These are phyloP conservation scores for Prunus mume DNA, from an alignment of 306 rosid genomes.

Conservation along the genomic window DNA sequence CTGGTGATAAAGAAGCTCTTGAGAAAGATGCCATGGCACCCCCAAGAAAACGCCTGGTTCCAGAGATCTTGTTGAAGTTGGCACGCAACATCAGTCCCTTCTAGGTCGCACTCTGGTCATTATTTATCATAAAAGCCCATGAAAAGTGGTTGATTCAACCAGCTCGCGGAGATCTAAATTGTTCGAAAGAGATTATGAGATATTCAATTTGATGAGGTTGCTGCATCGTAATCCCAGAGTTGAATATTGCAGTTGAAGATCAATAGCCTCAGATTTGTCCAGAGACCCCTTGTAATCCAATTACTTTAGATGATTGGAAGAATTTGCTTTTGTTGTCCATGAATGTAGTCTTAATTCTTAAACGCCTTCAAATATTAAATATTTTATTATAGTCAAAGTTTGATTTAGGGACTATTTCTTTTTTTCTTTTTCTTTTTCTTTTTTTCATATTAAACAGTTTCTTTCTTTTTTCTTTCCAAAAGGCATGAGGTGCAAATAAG, in stretches of 20 bases:
- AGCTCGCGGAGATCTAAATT: neutral
- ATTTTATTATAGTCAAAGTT: no score
- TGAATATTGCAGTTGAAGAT: neutral
- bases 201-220: neutral
- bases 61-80: conserved; percentile 70
- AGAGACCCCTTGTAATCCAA: conserved; percentile 6
- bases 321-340: neutral
- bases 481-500: neutral
- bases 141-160: neutral
- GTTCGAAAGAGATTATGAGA: neutral
- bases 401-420: no score
- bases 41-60: conserved; percentile 72
- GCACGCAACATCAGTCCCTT: conserved; percentile 80
- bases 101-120: conserved; percentile 20
- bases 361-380: neutral
- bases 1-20: conserved; percentile 68
- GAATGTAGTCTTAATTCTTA: neutral
- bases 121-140: neutral
- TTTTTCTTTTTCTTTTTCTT: no score
- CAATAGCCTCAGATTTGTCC: neutral
- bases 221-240: neutral
- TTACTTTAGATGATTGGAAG: neutral
- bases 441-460: neutral
- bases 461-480: neutral
- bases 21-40: conserved; percentile 61